Evolutionary conservation across 768 basidiomycete genomes (phyloP).

Genomic region (Leccinum broughii): DNA sequence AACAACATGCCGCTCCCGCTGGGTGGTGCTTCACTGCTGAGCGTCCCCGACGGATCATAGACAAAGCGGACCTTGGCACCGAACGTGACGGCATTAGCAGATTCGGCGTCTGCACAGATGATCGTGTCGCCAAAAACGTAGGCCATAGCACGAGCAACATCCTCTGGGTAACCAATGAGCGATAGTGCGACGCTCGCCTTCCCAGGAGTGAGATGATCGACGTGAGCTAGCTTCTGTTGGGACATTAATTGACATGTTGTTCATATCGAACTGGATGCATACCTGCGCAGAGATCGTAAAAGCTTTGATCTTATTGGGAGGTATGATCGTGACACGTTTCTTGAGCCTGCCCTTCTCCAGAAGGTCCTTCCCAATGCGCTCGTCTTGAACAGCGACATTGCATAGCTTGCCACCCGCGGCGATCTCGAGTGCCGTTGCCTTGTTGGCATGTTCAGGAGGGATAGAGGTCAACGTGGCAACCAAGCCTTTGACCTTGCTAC

Average conservation of each 20-base stretch:
- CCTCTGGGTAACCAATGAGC: slow-evolving; percentile 77
- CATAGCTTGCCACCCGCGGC: slow-evolving; percentile 87
- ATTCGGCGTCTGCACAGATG: slow-evolving; percentile 84
- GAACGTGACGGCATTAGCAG: slow-evolving; percentile 90
- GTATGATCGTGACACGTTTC: slow-evolving; percentile 92
- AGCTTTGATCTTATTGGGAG: slow-evolving; percentile 85
- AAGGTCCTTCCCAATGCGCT: slow-evolving; percentile 82
- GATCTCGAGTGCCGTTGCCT: slow-evolving; percentile 90
- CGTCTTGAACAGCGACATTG: slow-evolving; percentile 93
- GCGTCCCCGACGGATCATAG: slow-evolving; percentile 93
- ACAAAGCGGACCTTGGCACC: slow-evolving; percentile 64
- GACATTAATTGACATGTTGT: background rate
- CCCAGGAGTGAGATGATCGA: slow-evolving; percentile 68
- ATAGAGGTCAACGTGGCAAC: slow-evolving; percentile 88
- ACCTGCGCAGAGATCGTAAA: slow-evolving; percentile 54
- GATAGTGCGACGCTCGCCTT: slow-evolving; percentile 88
- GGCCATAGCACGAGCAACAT: slow-evolving; percentile 85
- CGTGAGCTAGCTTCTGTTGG: slow-evolving; percentile 71
- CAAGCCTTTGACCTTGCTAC: slow-evolving; percentile 84
- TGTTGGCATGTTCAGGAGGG: slow-evolving; percentile 64
- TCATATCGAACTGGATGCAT: slow-evolving; percentile 10
- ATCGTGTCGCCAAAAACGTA: slow-evolving; percentile 94
- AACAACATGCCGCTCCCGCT: slow-evolving; percentile 71
- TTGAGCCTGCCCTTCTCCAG: slow-evolving; percentile 75
- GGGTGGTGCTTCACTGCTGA: slow-evolving; percentile 91